Evolutionary conservation across 2,329 filamentous ascomycete species (phyloP).

Genomic region (Colletotrichum sp.): DNA sequence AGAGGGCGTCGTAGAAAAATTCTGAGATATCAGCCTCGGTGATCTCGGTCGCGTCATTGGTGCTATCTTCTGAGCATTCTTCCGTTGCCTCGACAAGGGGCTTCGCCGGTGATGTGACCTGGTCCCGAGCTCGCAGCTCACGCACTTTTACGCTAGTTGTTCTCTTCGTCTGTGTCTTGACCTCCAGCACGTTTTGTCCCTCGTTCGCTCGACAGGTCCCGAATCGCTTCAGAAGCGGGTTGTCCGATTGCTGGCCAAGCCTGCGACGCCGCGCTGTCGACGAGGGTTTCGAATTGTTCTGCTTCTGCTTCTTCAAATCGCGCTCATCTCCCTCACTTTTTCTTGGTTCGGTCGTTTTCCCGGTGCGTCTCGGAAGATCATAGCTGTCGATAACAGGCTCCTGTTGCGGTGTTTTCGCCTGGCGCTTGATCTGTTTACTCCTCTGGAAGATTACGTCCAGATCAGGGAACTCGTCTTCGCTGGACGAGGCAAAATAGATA

Average conservation of each 20-base stretch:
- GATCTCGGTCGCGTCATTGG: constrained; percentile 7
- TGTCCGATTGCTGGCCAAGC: constrained; percentile 4
- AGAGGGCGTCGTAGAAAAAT: constrained; percentile 1
- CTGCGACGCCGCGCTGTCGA: constrained; percentile 7
- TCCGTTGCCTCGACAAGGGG: background rate
- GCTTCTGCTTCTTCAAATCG: background rate
- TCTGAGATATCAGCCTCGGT: constrained; percentile 16
- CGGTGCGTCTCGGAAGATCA: background rate
- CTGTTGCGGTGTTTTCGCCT: background rate
- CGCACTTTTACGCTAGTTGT: background rate
- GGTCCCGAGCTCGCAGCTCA: background rate
- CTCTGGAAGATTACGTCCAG: constrained; percentile 33
- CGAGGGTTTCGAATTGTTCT: background rate
- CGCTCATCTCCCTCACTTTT: background rate
- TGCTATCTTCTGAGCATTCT: background rate
- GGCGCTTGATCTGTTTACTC: background rate
- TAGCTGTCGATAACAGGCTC: background rate
- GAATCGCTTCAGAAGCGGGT: background rate
- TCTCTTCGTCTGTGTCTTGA: background rate
- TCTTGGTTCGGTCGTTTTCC: background rate
- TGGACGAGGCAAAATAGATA: constrained; percentile 32
- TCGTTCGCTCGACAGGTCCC: background rate
- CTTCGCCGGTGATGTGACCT: background rate
- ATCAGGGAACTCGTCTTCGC: constrained; percentile 49
- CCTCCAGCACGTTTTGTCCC: background rate